Conservation (phyloP, 306 rosid species). For the Bauhinia variegata region DNA sequence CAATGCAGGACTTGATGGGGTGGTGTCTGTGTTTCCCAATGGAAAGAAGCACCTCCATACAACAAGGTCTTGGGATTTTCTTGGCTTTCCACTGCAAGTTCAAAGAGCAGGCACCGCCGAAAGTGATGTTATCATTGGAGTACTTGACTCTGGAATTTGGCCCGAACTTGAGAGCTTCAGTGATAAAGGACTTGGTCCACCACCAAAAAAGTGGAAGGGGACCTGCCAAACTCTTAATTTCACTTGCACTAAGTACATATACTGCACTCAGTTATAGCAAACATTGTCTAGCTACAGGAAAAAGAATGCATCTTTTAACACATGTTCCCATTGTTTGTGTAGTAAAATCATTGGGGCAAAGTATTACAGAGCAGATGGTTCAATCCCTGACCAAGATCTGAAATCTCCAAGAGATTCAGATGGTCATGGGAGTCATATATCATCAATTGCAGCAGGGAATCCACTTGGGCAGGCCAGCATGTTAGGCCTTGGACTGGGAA, state of each 20-base stretch:
- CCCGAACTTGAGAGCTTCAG: constrained; percentile 53
- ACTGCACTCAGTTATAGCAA: constrained; percentile 3
- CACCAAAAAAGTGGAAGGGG: constrained; percentile 65
- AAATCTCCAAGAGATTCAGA: constrained; percentile 45
- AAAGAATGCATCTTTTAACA: not conserved
- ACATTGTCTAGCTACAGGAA: not conserved
- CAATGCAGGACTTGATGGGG: constrained; percentile 47
- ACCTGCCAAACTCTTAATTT: constrained; percentile 46
- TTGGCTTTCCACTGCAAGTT: constrained; percentile 45
- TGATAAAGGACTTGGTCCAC: constrained; percentile 53
- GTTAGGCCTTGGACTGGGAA: constrained; percentile 47
- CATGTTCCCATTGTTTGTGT: constrained; percentile 2
- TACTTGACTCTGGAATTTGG: constrained; percentile 59
- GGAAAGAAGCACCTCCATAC: constrained; percentile 43
- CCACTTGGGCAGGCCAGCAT: constrained; percentile 40
- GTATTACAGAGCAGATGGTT: constrained; percentile 22
- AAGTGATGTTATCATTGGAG: constrained; percentile 50
- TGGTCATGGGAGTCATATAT: constrained; percentile 62
- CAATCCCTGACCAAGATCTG: not conserved
- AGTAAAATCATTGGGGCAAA: constrained; percentile 62
- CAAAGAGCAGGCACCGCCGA: constrained; percentile 11
- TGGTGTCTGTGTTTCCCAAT: constrained; percentile 56
- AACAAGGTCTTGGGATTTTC: constrained; percentile 66
- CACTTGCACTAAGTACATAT: constrained; percentile 51
- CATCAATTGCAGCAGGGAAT: constrained; percentile 57